Percentiles rank a stretch among this genome's conserved stretches.
phyloP scores from a whole-genome alignment of 2,329 filamentous ascomycete genomes.

The Fusarium sp. region DNA sequence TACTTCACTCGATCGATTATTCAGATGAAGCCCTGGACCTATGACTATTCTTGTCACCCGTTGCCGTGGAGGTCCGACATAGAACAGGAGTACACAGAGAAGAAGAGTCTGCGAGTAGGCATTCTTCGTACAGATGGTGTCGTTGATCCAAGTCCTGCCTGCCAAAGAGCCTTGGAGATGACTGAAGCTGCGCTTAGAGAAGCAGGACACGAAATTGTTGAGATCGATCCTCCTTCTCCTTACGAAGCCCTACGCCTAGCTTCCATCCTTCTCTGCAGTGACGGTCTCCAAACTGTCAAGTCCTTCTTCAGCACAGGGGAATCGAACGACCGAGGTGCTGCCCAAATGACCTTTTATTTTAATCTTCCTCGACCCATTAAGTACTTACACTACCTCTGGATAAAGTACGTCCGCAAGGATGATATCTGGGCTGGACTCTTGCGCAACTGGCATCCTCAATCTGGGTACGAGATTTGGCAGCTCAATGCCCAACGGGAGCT shows the following conservation, averaged over 20 bases:
- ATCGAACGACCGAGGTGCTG: slow-evolving; percentile 80
- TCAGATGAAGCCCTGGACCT: slow-evolving; percentile 86
- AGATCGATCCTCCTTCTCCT: slow-evolving; percentile 72
- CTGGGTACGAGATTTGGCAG: slow-evolving; percentile 82
- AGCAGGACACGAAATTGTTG: slow-evolving; percentile 79
- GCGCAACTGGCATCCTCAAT: slow-evolving; percentile 77
- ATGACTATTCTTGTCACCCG: slow-evolving; percentile 87
- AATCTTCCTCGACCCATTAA: slow-evolving; percentile 77
- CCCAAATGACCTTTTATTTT: slow-evolving; percentile 80
- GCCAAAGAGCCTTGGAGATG: slow-evolving; percentile 77
- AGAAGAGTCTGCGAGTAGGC: slow-evolving; percentile 66
- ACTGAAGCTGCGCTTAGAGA: slow-evolving; percentile 74
- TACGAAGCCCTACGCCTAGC: slow-evolving; percentile 82
- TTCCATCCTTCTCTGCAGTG: slow-evolving; percentile 83
- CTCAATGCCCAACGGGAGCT: slow-evolving; percentile 80
- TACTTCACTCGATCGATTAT: slow-evolving; percentile 87
- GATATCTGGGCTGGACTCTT: slow-evolving; percentile 82
- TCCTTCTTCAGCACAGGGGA: slow-evolving; percentile 82
- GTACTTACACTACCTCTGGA: slow-evolving; percentile 88
- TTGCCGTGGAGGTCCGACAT: slow-evolving; percentile 78
- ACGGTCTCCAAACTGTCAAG: slow-evolving; percentile 83
- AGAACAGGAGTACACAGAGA: slow-evolving; percentile 63
- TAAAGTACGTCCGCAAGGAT: slow-evolving; percentile 84
- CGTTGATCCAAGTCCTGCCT: slow-evolving; percentile 87
- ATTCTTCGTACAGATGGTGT: slow-evolving; percentile 84